Evolutionary conservation across 306 rosid genomes (phyloP), one percentile per base, ranked within the genome.

Genomic region (Begonia masoniana): DNA sequence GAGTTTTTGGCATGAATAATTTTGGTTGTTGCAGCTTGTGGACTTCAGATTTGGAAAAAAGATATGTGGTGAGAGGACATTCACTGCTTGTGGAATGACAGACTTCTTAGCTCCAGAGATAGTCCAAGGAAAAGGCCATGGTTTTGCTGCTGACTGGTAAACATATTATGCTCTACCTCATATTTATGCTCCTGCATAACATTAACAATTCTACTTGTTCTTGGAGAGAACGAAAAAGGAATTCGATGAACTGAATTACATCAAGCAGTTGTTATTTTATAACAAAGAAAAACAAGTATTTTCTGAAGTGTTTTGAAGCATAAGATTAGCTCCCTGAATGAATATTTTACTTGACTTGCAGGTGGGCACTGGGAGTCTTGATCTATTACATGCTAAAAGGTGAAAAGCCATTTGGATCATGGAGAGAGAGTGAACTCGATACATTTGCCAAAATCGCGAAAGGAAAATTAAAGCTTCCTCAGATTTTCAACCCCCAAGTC

Each of bases 331-430:
- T 4, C 39, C 39, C 39, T 31, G 39, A 31, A 31, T 31, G 39
- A 31, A 31, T 17, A 10, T 15, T 50, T 50, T 14, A 15, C 10
- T 51, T 51, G 39, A 67, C 60, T 59, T 68, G 62, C 74, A 89
- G 97, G 95, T 89, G 99, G 99, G 94, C 99, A 0, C 58, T 91
- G 62, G 99, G 99, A 43, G 94, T 86, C 68, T 57, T 91, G 65
- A 69, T 86, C 57, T 83, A 83, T 73, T 81, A 81, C 76, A 79
- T 91, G 96, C 73, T 91, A 62, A 69, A 66, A 41, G 80, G 88
- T 54, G 96, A 91, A 64, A 71, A 76, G 93, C 99, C 99, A 35
- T 91, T 91, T 43, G 96, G 99, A 47, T 86, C 96, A 24, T 86
- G 99, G 94, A 82, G 96, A 76, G 84, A 76, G 57, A 83, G 89